Evolutionary conservation across 805 yeast species (phyloP).

Genomic region (Kregervanrija pseudodelftensis): DNA sequence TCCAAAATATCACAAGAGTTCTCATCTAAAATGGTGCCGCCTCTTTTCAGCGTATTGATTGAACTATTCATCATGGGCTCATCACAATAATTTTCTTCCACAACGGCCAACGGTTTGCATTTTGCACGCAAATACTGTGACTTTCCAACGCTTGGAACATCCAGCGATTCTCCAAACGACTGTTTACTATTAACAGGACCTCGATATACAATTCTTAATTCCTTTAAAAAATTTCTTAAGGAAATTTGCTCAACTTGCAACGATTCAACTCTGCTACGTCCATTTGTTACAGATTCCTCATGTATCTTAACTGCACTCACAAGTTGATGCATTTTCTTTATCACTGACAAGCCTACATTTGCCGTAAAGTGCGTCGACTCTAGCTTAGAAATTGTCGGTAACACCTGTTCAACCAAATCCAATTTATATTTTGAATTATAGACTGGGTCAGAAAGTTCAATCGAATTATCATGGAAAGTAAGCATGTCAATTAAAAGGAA

Average conservation of each 20-base stretch:
- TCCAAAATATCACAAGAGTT: not conserved
- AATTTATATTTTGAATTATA: too few species aligned
- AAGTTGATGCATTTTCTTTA: conserved; percentile 2
- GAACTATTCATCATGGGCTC: too few species aligned
- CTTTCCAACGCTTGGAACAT: too few species aligned
- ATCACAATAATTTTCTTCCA: too few species aligned
- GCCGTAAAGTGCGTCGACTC: conserved; percentile 5
- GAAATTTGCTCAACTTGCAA: not conserved
- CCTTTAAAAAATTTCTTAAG: not conserved
- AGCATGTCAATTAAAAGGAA: conserved; percentile 7
- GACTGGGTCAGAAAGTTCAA: too few species aligned
- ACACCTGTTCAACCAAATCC: not conserved
- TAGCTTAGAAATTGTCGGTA: not conserved
- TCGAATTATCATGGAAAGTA: not conserved
- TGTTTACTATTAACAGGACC: too few species aligned
- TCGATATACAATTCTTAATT: not conserved
- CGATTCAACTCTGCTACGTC: not conserved
- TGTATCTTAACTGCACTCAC: conserved; percentile 1
- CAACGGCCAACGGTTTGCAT: too few species aligned
- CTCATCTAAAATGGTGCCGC: not conserved
- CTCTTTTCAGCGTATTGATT: too few species aligned
- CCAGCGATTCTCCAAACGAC: too few species aligned
- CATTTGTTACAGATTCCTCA: not conserved
- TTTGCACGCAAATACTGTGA: too few species aligned
- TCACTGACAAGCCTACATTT: conserved; percentile 6